A percentile compares a stretch with the other conserved stretches of the same genome.
phyloP scores from a whole-genome alignment of 2,329 filamentous ascomycete species.

The Phymatotrichopsis omnivora region DNA sequence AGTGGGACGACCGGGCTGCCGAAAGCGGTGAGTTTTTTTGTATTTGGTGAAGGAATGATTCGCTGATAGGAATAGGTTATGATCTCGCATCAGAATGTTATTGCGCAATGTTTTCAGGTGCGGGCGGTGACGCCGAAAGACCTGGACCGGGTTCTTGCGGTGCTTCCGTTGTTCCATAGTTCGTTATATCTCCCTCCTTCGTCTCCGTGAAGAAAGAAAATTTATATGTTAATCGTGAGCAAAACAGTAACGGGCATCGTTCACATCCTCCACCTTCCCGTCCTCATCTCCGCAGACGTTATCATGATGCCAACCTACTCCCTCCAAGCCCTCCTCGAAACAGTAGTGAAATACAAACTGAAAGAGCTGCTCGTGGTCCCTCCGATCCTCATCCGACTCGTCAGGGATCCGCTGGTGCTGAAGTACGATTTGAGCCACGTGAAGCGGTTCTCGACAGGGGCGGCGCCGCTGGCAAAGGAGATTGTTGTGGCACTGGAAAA shows the following conservation, averaged over 20 bases:
- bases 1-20: constrained; percentile 84
- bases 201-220: constrained; percentile 40
- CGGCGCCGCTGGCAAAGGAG: constrained; percentile 71
- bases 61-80: constrained; percentile 42
- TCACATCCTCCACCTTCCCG: constrained; percentile 49
- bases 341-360: constrained; percentile 65
- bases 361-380: constrained; percentile 75
- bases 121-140: constrained; percentile 47
- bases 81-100: constrained; percentile 73
- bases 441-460: constrained; percentile 76
- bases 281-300: constrained; percentile 55
- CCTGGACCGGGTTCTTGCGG: constrained; percentile 63
- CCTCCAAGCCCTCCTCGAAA: constrained; percentile 63
- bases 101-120: constrained; percentile 52
- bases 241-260: constrained; percentile 41
- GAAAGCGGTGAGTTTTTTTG: constrained; percentile 58
- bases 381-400: constrained; percentile 67
- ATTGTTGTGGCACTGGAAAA: constrained; percentile 62
- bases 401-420: constrained; percentile 65
- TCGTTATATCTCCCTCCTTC: constrained; percentile 1
- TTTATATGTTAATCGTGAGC: constrained; percentile 50
- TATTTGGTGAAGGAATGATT: constrained; percentile 41
- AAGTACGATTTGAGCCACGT: constrained; percentile 72
- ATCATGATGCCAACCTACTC: constrained; percentile 72
- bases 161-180: constrained; percentile 79